phyloP scores from a whole-genome alignment of 2,329 filamentous ascomycete genomes.

The Alternaria metachromatica region DNA sequence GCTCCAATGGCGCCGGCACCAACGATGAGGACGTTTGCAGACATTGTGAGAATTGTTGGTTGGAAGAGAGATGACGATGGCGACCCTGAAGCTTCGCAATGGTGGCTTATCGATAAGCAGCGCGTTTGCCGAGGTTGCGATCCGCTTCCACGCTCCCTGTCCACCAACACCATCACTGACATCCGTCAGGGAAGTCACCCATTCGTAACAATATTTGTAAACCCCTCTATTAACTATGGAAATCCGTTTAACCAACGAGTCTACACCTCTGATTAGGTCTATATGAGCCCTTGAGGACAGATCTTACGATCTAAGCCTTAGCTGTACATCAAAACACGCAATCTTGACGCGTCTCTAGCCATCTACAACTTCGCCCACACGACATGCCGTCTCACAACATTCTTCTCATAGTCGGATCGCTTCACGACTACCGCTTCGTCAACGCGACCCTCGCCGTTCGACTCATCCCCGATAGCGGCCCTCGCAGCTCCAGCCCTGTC shows the following conservation, averaged over 20 bases:
- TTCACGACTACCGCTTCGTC: not conserved
- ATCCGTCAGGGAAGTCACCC: not conserved
- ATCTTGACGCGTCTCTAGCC: not conserved
- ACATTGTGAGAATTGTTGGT: conserved; percentile 21
- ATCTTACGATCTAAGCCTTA: not conserved
- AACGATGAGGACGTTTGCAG: conserved; percentile 67
- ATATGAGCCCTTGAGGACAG: not conserved
- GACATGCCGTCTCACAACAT: not conserved
- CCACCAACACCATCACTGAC: not conserved
- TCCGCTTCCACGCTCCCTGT: not conserved
- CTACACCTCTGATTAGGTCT: not conserved
- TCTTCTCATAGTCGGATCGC: not conserved
- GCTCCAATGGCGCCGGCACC: conserved; percentile 75
- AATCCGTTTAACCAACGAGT: not conserved
- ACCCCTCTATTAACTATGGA: not conserved
- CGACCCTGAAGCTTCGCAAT: not conserved
- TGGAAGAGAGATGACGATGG: not conserved
- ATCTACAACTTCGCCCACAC: not conserved
- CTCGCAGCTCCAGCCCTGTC: not conserved
- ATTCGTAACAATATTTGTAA: not conserved
- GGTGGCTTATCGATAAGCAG: not conserved
- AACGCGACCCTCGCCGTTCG: not conserved
- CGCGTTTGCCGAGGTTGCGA: conserved; percentile 14
- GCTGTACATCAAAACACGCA: not conserved
- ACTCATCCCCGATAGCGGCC: not conserved